phyloP scores from a whole-genome alignment of 805 yeast genomes.

The Suhomyces emberorum region DNA sequence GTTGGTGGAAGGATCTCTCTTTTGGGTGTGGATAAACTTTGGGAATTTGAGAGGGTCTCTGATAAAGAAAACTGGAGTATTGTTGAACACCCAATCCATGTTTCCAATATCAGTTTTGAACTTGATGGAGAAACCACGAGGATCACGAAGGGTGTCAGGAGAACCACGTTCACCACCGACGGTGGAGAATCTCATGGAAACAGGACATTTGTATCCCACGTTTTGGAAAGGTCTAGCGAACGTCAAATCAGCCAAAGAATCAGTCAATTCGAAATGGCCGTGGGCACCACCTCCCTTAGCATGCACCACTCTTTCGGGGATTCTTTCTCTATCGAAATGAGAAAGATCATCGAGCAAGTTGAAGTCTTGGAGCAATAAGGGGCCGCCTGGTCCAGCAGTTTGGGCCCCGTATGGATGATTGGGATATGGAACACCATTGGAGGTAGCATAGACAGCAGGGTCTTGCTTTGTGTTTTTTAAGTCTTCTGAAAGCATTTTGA shows the following conservation, averaged over 20 bases:
- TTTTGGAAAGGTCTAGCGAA: constrained; percentile 71
- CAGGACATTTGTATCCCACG: constrained; percentile 77
- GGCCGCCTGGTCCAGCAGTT: constrained; percentile 73
- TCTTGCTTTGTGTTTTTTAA: constrained; percentile 6
- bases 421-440: constrained; percentile 53
- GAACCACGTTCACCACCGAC: constrained; percentile 85
- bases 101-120: constrained; percentile 82
- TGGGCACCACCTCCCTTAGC: constrained; percentile 93
- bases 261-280: constrained; percentile 84
- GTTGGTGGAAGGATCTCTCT: constrained; percentile 69
- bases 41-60: constrained; percentile 87
- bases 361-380: constrained; percentile 77
- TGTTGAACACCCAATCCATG: constrained; percentile 81
- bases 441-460: constrained; percentile 40
- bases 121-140: constrained; percentile 80
- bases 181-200: constrained; percentile 75
- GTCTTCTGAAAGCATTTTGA: constrained; percentile 4
- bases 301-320: constrained; percentile 90
- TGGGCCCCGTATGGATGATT: constrained; percentile 68
- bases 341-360: constrained; percentile 77
- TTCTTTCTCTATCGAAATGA: constrained; percentile 85
- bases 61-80: constrained; percentile 80
- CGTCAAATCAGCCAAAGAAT: constrained; percentile 54
- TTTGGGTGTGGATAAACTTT: constrained; percentile 84
- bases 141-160: constrained; percentile 82